phyloP scores from a whole-genome alignment of 1,284 basidiomycete species.

The Sanghuangporus baumii region DNA sequence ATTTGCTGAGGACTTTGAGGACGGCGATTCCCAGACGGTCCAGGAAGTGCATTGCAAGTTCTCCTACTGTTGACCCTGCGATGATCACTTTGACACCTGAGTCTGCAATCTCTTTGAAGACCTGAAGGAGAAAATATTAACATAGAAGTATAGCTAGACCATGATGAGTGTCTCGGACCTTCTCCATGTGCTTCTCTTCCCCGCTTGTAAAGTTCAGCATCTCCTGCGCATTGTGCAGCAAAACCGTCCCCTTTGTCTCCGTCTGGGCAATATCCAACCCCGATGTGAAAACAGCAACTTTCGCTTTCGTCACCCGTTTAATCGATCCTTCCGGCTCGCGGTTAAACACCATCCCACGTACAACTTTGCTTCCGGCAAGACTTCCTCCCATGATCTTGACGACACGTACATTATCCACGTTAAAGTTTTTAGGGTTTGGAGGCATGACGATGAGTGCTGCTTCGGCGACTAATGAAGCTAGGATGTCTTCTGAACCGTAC shows the following conservation, averaged over 20 bases:
- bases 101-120: slow-evolving; percentile 96
- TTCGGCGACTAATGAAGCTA: slow-evolving; percentile 86
- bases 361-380: slow-evolving; percentile 78
- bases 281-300: slow-evolving; percentile 93
- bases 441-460: slow-evolving; percentile 92
- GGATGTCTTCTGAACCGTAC: slow-evolving; percentile 86
- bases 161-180: slow-evolving; percentile 43
- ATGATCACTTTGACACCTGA: slow-evolving; percentile 93
- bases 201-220: slow-evolving; percentile 95
- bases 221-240: slow-evolving; percentile 94
- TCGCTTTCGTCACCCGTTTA: slow-evolving; percentile 78
- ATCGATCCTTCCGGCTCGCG: slow-evolving; percentile 91
- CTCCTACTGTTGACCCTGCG: slow-evolving; percentile 89
- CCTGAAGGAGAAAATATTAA: slow-evolving; percentile 39
- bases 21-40: slow-evolving; percentile 93
- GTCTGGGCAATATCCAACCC: slow-evolving; percentile 93
- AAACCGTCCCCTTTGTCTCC: slow-evolving; percentile 98
- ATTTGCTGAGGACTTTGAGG: slow-evolving; percentile 97
- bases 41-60: slow-evolving; percentile 96
- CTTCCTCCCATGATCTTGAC: slow-evolving; percentile 98
- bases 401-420: slow-evolving; percentile 96
- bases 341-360: slow-evolving; percentile 98
- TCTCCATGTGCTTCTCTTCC: slow-evolving; percentile 94
- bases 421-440: slow-evolving; percentile 83
- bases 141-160: neutral